Percentiles rank a stretch among this genome's conserved stretches.
phyloP scores from a whole-genome alignment of 2,329 filamentous ascomycete genomes.

The Fusarium torreyae region DNA sequence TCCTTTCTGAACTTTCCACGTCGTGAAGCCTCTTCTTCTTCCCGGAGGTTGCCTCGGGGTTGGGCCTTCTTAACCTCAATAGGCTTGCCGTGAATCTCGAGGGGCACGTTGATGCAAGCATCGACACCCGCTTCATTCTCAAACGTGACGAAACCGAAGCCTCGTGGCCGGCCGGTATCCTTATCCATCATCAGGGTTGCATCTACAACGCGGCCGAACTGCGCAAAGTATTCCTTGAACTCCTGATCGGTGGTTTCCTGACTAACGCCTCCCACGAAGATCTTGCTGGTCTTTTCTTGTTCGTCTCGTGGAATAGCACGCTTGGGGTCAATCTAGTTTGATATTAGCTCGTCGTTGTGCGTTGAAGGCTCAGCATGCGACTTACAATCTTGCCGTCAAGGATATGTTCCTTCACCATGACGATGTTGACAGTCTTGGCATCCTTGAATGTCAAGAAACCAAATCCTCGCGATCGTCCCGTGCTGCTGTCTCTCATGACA shows the following conservation, averaged over 20 bases:
- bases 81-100: constrained; percentile 94
- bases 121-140: constrained; percentile 97
- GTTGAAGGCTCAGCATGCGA: constrained; percentile 29
- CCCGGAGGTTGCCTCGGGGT: constrained; percentile 92
- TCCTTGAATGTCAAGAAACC: constrained; percentile 99
- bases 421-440: constrained; percentile 96
- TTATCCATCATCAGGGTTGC: constrained; percentile 99
- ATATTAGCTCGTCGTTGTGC: constrained; percentile 40
- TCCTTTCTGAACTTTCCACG: constrained; percentile 74
- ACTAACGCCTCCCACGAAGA: constrained; percentile 97
- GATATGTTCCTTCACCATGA: constrained; percentile 99
- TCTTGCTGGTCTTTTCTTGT: constrained; percentile 98
- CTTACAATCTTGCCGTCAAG: constrained; percentile 98
- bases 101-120: constrained; percentile 84
- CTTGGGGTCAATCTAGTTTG: constrained; percentile 90
- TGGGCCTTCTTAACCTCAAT: constrained; percentile 99
- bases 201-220: constrained; percentile 96
- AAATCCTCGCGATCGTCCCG: constrained; percentile 93
- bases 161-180: constrained; percentile 95
- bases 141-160: constrained; percentile 98
- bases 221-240: constrained; percentile 96
- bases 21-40: constrained; percentile 83
- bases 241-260: constrained; percentile 97
- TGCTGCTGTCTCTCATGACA: constrained; percentile 98
- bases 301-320: constrained; percentile 97